Evolutionary conservation across 148 eudicot genomes (phyloP).

Genomic region (Nepenthes gracilis): DNA sequence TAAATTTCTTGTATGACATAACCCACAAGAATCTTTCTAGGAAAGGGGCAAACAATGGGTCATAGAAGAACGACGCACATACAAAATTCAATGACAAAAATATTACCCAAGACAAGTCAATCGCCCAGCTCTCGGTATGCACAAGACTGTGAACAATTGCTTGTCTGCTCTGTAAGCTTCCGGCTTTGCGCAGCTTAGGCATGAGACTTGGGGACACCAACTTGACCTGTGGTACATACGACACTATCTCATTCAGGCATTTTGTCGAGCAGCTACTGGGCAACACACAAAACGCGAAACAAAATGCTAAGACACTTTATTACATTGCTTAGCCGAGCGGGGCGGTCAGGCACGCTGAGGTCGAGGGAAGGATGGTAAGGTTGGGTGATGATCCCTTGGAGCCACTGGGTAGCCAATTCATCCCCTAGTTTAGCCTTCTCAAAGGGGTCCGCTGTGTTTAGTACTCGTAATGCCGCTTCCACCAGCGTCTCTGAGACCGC

Average conservation of each 20-base stretch:
- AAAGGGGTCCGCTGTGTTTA: constrained; percentile 63
- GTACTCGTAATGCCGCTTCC: constrained; percentile 60
- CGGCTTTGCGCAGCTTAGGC: constrained; percentile 94
- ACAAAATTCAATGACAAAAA: not conserved
- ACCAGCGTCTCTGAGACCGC: constrained; percentile 29
- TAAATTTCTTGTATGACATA: no score
- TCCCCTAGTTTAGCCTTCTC: constrained; percentile 77
- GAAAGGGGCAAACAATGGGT: no score
- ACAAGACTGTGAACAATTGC: constrained; percentile 90
- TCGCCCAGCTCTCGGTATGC: constrained; percentile 96
- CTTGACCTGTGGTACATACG: constrained; percentile 37
- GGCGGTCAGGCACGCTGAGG: constrained; percentile 58
- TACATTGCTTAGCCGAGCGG: constrained; percentile 58
- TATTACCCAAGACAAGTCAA: constrained; percentile 92
- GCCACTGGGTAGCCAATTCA: constrained; percentile 55
- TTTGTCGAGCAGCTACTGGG: constrained; percentile 35
- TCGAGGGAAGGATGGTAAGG: constrained; percentile 37
- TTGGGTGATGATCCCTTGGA: constrained; percentile 36
- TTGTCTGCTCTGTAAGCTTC: constrained; percentile 87
- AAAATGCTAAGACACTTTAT: constrained; percentile 3
- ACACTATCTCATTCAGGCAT: constrained; percentile 16
- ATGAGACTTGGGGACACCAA: constrained; percentile 69
- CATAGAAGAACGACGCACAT: no score
- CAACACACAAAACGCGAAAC: not conserved
- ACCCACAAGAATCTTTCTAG: no score